A percentile compares a stretch with the other conserved stretches of the same genome.
phyloP scores from a whole-genome alignment of 345 rosid genomes.

The Passiflora organensis region DNA sequence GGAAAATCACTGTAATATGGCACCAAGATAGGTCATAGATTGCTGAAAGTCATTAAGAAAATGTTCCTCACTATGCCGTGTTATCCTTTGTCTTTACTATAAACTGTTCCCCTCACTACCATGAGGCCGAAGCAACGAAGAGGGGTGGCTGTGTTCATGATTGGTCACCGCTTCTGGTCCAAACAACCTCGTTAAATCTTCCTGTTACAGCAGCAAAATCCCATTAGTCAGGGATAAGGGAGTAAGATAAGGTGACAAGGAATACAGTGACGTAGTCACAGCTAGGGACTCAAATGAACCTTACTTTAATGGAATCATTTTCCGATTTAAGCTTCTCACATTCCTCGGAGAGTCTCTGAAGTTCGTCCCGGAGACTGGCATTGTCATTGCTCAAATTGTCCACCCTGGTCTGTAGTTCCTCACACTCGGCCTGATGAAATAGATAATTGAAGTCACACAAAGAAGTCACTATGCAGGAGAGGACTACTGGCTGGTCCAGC shows the following conservation, averaged over 20 bases:
- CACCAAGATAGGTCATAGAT: constrained; percentile 10
- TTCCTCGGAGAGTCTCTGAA: constrained; percentile 72
- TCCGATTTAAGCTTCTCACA: constrained; percentile 85
- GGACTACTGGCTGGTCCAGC: no score
- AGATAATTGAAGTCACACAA: no score
- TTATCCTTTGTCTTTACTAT: background rate
- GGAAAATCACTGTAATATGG: constrained; percentile 12
- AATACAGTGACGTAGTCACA: no score
- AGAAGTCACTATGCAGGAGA: no score
- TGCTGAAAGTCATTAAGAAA: constrained; percentile 10
- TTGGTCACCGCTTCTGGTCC: constrained; percentile 75
- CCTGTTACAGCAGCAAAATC: constrained; percentile 40
- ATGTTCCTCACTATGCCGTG: constrained; percentile 3
- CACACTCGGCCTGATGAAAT: constrained; percentile 73
- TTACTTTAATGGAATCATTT: constrained; percentile 87
- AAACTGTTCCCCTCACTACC: constrained; percentile 39
- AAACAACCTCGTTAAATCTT: constrained; percentile 55
- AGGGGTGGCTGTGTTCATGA: constrained; percentile 44
- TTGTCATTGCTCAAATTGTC: constrained; percentile 63
- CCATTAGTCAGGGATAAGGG: background rate
- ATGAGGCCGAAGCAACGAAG: constrained; percentile 20
- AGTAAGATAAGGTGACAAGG: no score
- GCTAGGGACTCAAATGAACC: constrained; percentile 28
- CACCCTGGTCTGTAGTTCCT: constrained; percentile 77
- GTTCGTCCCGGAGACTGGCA: constrained; percentile 61